These are phyloP conservation scores for Hanseniaspora pseudoguilliermondii DNA, from an alignment of 805 yeast genomes.

Conservation along the genomic window DNA sequence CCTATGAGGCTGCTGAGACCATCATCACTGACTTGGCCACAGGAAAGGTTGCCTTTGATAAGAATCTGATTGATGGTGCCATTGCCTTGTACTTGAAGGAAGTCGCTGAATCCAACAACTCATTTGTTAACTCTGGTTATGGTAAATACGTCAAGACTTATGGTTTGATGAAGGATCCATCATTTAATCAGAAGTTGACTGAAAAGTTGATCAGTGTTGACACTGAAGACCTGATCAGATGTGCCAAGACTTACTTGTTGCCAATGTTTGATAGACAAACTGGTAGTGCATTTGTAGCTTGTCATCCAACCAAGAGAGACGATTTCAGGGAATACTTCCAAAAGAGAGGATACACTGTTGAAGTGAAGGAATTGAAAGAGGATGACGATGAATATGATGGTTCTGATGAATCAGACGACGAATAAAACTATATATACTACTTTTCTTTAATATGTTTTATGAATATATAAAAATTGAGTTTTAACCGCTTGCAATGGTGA, in stretches of 20 bases:
- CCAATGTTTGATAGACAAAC: slow-evolving; percentile 40
- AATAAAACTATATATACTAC: not conserved
- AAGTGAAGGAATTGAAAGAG: slow-evolving; percentile 2
- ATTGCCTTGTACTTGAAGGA: slow-evolving; percentile 61
- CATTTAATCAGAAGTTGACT: not conserved
- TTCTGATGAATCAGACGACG: not conserved
- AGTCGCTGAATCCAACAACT: slow-evolving; percentile 57
- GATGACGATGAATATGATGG: slow-evolving; percentile 1
- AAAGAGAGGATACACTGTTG: slow-evolving; percentile 3
- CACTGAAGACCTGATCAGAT: slow-evolving; percentile 21
- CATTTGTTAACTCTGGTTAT: slow-evolving; percentile 50
- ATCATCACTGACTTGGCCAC: slow-evolving; percentile 49
- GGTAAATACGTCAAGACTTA: slow-evolving; percentile 35
- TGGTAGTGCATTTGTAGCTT: slow-evolving; percentile 9
- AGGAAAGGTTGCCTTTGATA: slow-evolving; percentile 46
- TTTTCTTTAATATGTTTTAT: not conserved
- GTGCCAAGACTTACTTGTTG: slow-evolving; percentile 45
- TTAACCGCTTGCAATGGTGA: slow-evolving; percentile 50
- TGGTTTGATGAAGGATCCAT: slow-evolving; percentile 12
- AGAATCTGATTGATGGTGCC: slow-evolving; percentile 54
- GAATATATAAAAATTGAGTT: not conserved
- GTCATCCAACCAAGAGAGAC: slow-evolving; percentile 12
- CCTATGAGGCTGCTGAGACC: slow-evolving; percentile 47
- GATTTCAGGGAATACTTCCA: slow-evolving; percentile 4
- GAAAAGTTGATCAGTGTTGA: not conserved